Evolutionary conservation across 225 moss, liverwort and hornwort genomes (phyloP), one percentile per base, ranked within the genome.

Genomic region (Bryum argenteum): DNA sequence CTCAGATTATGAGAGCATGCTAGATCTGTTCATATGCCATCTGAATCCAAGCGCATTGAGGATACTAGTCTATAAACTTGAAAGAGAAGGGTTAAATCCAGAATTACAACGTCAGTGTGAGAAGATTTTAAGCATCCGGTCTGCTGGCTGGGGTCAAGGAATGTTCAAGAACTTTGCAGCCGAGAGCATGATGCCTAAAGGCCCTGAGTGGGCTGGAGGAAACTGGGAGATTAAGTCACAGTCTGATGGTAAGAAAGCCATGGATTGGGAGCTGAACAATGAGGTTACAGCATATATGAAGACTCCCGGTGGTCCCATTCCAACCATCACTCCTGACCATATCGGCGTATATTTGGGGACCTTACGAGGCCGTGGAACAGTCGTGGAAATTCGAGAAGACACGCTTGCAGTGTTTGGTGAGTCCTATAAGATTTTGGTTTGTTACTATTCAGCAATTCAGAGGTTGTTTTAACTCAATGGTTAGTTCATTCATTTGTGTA

Each of bases 201-300:
- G 91, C 76, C 72, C 82, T 42, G 98, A 99, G 76, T 99, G 98
- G 98, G 98, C 91, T 72, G 98, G 98, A 66, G 98, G 98, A 67
- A 99, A 99, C 63, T 99, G 98, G 98, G 90, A 99, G 85, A 84
- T 99, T 72, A 91, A 85, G 75, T 93, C 89, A 41, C 42, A 78
- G 12, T 87, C 94, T 33, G 92, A 84, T 63, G 88, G 82, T 19
- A 99, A 89, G 72, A 88, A 82, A 54, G 79, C 76, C 50, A 88
- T 79, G 52, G 91, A 90, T 59, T 99, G 98, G 98, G 98, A 99
- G 78, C 91, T 99, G 22, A 92, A 92, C n/a, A 91, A 87, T 70
- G 98, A 99, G 67, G 98, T 99, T 68, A 99, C 98, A 43, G 98
- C 98, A 14, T 99, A 99, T 65, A 99, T 99, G 98, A 99, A 99